phyloP scores from a whole-genome alignment of 257 asterid species.

The Schizonepeta tenuifolia region DNA sequence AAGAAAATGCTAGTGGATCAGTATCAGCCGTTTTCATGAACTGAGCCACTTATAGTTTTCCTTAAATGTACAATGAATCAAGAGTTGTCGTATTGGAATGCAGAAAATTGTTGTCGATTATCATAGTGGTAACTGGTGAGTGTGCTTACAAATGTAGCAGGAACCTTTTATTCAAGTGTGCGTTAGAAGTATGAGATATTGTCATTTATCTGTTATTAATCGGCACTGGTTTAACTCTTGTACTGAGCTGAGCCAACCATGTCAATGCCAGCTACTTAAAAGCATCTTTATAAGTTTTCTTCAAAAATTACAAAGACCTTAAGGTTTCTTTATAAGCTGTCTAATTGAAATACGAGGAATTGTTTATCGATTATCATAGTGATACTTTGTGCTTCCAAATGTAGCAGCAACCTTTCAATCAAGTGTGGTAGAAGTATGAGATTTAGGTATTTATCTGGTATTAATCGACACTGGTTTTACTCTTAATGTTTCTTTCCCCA shows the following conservation, averaged over 20 bases:
- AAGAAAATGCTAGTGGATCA: neutral
- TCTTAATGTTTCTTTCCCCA: constrained; percentile 37
- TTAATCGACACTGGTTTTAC: constrained; percentile 13
- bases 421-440: constrained; percentile 14
- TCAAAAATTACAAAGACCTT: neutral
- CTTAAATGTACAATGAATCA: neutral
- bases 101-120: neutral
- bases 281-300: neutral
- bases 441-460: neutral
- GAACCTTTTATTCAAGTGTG: constrained; percentile 6
- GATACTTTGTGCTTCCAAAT: neutral
- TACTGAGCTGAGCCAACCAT: too few species aligned
- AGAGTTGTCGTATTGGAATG: constrained; percentile 2
- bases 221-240: neutral
- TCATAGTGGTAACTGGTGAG: neutral
- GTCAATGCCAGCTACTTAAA: too few species aligned
- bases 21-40: constrained; percentile 1
- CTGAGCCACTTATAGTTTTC: neutral
- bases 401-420: constrained; percentile 11
- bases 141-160: constrained; percentile 1
- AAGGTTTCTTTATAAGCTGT: too few species aligned
- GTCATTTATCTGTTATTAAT: constrained; percentile 10
- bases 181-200: constrained; percentile 11
- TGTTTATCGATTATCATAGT: neutral
- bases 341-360: neutral